Conservation (phyloP, 164 flowering plant species). For the Piper longum region DNA sequence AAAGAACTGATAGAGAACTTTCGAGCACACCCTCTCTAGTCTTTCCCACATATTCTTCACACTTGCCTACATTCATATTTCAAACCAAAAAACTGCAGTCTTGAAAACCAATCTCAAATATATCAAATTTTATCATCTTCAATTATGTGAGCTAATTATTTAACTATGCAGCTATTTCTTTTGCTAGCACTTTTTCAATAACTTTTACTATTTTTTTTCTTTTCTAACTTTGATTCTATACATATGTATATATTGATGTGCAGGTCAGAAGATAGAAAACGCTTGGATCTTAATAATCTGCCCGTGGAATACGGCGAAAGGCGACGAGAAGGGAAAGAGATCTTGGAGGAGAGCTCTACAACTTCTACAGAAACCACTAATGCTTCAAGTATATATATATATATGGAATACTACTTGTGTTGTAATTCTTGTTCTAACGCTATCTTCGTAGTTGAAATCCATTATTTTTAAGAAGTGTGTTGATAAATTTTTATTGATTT, state of each 20-base stretch:
- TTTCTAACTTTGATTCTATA: too few species aligned
- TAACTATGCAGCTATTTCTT: background rate
- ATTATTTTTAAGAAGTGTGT: background rate
- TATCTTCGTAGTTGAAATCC: too few species aligned
- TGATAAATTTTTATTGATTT: too few species aligned
- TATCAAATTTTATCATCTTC: conserved; percentile 2
- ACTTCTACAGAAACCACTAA: conserved; percentile 19
- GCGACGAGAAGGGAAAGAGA: conserved; percentile 39
- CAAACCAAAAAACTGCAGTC: conserved; percentile 23
- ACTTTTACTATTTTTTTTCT: conserved; percentile 5
- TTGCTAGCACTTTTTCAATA: background rate
- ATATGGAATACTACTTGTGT: too few species aligned
- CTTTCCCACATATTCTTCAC: background rate
- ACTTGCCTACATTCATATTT: conserved; percentile 3
- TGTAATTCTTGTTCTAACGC: too few species aligned
- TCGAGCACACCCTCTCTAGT: conserved; percentile 9
- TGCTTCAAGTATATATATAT: background rate
- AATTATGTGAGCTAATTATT: too few species aligned
- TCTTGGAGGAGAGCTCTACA: conserved; percentile 44
- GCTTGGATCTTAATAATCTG: conserved; percentile 86
- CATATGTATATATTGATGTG: conserved; percentile 2
- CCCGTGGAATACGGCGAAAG: conserved; percentile 51
- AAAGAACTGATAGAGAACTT: conserved; percentile 27
- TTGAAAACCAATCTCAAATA: conserved; percentile 14
- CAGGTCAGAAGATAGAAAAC: conserved; percentile 71